These are phyloP conservation scores for Nigrograna mackinnonii DNA, from an alignment of 2,329 filamentous ascomycete species.

Conservation along the genomic window DNA sequence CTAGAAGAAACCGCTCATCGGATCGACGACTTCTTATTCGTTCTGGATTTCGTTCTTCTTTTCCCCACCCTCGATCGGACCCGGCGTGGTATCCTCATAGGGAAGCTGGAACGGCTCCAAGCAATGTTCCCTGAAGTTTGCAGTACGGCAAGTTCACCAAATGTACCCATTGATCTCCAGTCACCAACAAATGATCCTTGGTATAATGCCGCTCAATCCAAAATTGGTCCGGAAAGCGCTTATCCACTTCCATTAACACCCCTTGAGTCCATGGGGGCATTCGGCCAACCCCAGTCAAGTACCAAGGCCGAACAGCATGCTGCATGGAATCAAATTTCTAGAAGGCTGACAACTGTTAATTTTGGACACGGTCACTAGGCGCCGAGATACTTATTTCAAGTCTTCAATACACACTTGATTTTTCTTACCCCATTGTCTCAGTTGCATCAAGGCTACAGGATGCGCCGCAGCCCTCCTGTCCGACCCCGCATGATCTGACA, in stretches of 20 bases:
- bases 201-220: slow-evolving; percentile 37
- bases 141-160: slow-evolving; percentile 34
- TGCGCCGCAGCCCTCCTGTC: no score
- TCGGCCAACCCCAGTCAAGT: no score
- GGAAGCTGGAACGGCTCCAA: slow-evolving; percentile 45
- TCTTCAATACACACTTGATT: no score
- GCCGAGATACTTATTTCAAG: no score
- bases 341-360: slow-evolving; percentile 30
- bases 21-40: slow-evolving; percentile 58
- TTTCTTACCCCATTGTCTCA: no score
- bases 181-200: slow-evolving; percentile 35
- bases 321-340: slow-evolving; percentile 39
- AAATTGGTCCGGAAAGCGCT: slow-evolving; percentile 29
- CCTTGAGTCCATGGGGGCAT: no score
- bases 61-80: slow-evolving; percentile 54
- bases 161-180: slow-evolving; percentile 31
- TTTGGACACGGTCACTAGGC: no score
- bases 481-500: no score
- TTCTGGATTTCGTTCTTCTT: slow-evolving; percentile 55
- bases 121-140: slow-evolving; percentile 39
- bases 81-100: slow-evolving; percentile 48
- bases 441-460: no score
- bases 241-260: no score
- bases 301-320: slow-evolving; percentile 25
- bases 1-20: slow-evolving; percentile 51